Percentiles rank a stretch among this genome's conserved stretches.
phyloP scores from a whole-genome alignment of 768 basidiomycete genomes.

The Tulasnella sp. region DNA sequence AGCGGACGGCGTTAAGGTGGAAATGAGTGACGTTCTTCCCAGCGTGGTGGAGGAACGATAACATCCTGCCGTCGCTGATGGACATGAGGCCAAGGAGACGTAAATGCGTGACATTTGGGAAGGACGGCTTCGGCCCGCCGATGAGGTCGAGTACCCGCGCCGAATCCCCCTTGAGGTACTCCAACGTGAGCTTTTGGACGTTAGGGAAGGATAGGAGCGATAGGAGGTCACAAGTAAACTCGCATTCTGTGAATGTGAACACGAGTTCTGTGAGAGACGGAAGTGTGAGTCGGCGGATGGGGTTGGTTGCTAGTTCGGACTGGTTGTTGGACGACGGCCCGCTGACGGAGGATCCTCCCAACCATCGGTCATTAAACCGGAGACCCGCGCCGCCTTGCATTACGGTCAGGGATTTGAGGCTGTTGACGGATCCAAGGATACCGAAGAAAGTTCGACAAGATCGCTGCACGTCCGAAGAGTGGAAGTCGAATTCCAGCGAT shows the following conservation, averaged over 20 bases:
- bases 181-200: constrained; percentile 25
- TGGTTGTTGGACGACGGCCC: constrained; percentile 1
- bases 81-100: constrained; percentile 26
- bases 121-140: constrained; percentile 7
- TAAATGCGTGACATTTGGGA: constrained; percentile 19
- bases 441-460: constrained; percentile 15
- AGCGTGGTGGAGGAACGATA: constrained; percentile 14
- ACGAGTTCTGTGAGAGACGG: constrained; percentile 18
- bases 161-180: constrained; percentile 26
- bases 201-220: constrained; percentile 11
- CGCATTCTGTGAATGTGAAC: constrained; percentile 20
- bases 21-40: constrained; percentile 13
- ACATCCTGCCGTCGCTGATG: constrained; percentile 8
- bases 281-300: constrained; percentile 2
- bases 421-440: neutral
- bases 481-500: constrained; percentile 23
- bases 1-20: constrained; percentile 24
- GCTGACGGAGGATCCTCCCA: neutral
- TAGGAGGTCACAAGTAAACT: constrained; percentile 24
- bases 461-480: constrained; percentile 21
- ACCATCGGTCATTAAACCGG: constrained; percentile 21
- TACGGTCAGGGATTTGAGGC: constrained; percentile 14
- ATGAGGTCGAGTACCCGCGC: constrained; percentile 21
- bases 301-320: neutral
- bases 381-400: constrained; percentile 25